Evolutionary conservation across 306 rosid genomes (phyloP).

Genomic region (Phaseolus lunatus): DNA sequence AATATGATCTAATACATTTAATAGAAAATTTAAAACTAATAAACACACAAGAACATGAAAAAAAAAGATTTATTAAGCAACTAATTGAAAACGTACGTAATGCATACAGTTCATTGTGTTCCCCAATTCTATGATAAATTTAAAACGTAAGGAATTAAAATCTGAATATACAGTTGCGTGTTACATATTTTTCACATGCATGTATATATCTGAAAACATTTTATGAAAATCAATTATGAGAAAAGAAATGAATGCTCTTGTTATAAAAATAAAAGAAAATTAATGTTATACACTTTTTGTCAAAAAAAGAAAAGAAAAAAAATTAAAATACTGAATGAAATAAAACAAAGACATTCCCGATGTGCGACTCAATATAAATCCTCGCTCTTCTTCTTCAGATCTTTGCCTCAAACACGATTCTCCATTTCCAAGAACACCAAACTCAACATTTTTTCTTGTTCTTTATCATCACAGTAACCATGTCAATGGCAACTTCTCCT

Average conservation of each 20-base stretch:
- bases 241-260: no score
- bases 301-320: not conserved
- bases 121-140: not conserved
- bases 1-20: no score
- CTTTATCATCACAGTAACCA: constrained; percentile 34
- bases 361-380: not conserved
- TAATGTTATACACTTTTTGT: not conserved
- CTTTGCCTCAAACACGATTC: not conserved
- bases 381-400: not conserved
- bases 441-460: not conserved
- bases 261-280: not conserved
- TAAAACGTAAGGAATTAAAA: not conserved
- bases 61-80: no score
- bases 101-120: not conserved
- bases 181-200: not conserved
- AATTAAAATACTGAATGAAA: not conserved
- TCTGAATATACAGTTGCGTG: not conserved
- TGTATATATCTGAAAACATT: not conserved
- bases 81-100: not conserved
- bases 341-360: not conserved
- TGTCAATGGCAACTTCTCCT: constrained; percentile 69
- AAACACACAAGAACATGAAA: not conserved
- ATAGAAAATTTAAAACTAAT: not conserved
- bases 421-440: not conserved
- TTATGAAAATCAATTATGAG: no score